phyloP scores from a whole-genome alignment of 176 grass and related monocot genomes.

The Tillandsia fasciculata region DNA sequence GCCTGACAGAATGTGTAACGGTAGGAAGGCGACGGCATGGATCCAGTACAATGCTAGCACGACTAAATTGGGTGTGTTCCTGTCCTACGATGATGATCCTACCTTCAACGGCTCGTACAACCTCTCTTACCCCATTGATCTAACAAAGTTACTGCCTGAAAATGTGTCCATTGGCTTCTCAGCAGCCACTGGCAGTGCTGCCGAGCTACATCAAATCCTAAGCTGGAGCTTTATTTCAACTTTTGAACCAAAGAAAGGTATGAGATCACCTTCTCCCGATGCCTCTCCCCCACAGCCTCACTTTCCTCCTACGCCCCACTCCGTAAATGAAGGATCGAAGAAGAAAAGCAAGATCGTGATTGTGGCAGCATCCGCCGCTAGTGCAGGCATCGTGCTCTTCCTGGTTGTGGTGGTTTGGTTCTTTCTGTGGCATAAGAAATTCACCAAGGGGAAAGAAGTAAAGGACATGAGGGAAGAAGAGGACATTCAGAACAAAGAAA shows the following conservation, averaged over 20 bases:
- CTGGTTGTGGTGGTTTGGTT: constrained; percentile 38
- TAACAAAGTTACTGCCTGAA: constrained; percentile 41
- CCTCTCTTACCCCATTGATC: constrained; percentile 42
- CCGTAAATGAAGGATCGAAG: too few species aligned
- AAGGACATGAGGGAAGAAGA: constrained; percentile 19
- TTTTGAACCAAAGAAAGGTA: constrained; percentile 27
- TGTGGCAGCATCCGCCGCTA: constrained; percentile 26
- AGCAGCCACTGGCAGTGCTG: constrained; percentile 46
- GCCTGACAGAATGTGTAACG: constrained; percentile 50
- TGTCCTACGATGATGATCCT: constrained; percentile 42
- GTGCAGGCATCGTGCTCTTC: constrained; percentile 24
- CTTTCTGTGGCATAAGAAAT: constrained; percentile 31
- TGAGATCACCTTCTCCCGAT: too few species aligned
- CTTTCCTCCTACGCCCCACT: too few species aligned
- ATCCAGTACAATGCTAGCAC: constrained; percentile 45
- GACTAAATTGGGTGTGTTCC: constrained; percentile 52
- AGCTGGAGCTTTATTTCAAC: constrained; percentile 77
- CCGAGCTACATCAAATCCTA: constrained; percentile 58
- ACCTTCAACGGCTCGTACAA: constrained; percentile 19
- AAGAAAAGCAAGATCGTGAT: constrained; percentile 13
- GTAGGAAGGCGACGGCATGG: constrained; percentile 46
- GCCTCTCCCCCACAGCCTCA: too few species aligned
- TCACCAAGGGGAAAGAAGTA: constrained; percentile 1
- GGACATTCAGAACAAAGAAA: constrained; percentile 6
- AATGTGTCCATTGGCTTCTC: constrained; percentile 59